Conservation (phyloP, 2,329 filamentous ascomycete species). For the Microcera coccophila region DNA sequence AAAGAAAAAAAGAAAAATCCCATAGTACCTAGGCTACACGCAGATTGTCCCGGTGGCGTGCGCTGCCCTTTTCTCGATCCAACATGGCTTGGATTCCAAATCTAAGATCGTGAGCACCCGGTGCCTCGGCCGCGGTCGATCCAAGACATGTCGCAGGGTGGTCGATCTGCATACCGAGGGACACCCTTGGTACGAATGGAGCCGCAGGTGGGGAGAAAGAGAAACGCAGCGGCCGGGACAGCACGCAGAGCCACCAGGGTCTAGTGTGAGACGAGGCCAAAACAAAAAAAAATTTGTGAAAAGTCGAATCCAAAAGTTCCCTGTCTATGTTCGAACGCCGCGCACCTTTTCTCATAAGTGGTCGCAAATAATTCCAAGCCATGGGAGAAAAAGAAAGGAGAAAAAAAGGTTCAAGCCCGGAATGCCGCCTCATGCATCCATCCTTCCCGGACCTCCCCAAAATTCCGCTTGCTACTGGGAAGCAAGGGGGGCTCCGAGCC, state of each 20-base stretch:
- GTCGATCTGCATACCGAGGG: conserved; percentile 30
- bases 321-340: conserved; percentile 36
- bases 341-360: conserved; percentile 18
- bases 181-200: conserved; percentile 18
- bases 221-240: no score
- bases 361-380: conserved; percentile 8
- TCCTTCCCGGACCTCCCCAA: conserved; percentile 19
- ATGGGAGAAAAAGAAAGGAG: conserved; percentile 9
- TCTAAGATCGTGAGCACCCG: conserved; percentile 5
- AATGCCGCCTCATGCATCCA: conserved; percentile 13
- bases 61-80: conserved; percentile 3
- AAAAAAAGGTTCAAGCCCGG: conserved; percentile 11
- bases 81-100: conserved; percentile 7
- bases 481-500: conserved; percentile 38
- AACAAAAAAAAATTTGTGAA: conserved; percentile 9
- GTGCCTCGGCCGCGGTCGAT: conserved; percentile 16
- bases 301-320: conserved; percentile 19
- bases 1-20: conserved; percentile 10
- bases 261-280: conserved; percentile 7
- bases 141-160: conserved; percentile 31
- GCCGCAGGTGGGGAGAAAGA: conserved; percentile 5
- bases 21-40: conserved; percentile 13
- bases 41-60: conserved; percentile 13
- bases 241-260: conserved; percentile 5
- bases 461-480: conserved; percentile 35